A percentile compares a stretch with the other conserved stretches of the same genome.
Evolutionary conservation across 2,329 filamentous ascomycete genomes (phyloP).

Genomic region (Verticillium longisporum): DNA sequence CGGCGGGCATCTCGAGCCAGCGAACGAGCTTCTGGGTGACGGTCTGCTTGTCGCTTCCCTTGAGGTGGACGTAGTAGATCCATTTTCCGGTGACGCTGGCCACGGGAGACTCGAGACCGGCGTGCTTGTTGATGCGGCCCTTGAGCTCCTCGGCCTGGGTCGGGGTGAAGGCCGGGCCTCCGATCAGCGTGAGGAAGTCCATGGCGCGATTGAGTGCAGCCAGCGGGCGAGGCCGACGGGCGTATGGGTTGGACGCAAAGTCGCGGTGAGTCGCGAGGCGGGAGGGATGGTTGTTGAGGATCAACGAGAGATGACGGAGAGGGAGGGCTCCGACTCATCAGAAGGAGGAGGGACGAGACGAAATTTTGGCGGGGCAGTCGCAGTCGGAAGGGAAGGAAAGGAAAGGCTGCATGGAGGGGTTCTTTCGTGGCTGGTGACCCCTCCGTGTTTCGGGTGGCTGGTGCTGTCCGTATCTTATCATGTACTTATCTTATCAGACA

Average conservation of each 20-base stretch:
- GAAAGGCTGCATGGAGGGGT: not conserved
- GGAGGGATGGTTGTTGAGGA: not conserved
- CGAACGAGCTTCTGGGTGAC: constrained; percentile 35
- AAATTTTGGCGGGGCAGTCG: constrained; percentile 9
- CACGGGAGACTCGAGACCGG: constrained; percentile 13
- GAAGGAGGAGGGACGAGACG: not conserved
- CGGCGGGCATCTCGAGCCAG: constrained; percentile 27
- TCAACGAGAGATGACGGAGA: not conserved
- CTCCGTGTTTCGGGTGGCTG: not conserved
- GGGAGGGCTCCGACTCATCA: not conserved
- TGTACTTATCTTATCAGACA: not conserved
- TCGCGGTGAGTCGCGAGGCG: not conserved
- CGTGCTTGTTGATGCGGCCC: constrained; percentile 34
- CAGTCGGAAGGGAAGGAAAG: not conserved
- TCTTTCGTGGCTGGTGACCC: not conserved
- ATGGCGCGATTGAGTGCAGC: constrained; percentile 10
- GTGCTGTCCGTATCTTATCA: not conserved
- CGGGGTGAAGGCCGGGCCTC: constrained; percentile 42
- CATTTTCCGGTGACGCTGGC: constrained; percentile 46
- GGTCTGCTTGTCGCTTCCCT: constrained; percentile 32
- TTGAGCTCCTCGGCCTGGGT: constrained; percentile 36
- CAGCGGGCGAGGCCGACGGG: constrained; percentile 7
- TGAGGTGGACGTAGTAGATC: constrained; percentile 62
- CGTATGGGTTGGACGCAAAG: not conserved
- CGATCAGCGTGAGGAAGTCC: constrained; percentile 25